A percentile compares a stretch with the other conserved stretches of the same genome.
These are phyloP conservation scores for Fusarium sp. DNA, from an alignment of 2,329 filamentous ascomycete species.

Conservation along the genomic window DNA sequence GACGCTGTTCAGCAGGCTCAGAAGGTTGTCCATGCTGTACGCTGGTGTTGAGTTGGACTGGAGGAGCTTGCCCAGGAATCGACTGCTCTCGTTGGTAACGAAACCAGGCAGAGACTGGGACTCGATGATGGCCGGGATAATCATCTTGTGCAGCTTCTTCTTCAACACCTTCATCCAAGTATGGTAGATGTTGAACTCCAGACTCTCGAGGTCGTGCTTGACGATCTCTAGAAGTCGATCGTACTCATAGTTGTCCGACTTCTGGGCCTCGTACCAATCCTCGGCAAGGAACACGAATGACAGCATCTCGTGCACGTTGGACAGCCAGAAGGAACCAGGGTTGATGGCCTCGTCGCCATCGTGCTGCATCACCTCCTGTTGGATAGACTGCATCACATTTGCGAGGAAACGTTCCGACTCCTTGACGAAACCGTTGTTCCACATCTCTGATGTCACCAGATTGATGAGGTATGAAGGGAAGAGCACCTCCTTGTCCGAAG, in stretches of 20 bases:
- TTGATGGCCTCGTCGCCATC: slow-evolving; percentile 98
- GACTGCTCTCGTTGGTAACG: slow-evolving; percentile 97
- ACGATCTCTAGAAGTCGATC: slow-evolving; percentile 97
- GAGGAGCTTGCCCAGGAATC: slow-evolving; percentile 96
- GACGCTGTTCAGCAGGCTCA: slow-evolving; percentile 94
- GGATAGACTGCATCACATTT: slow-evolving; percentile 99
- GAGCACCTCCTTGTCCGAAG: slow-evolving; percentile 96
- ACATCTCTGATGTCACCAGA: slow-evolving; percentile 99
- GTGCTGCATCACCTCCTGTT: slow-evolving; percentile 99
- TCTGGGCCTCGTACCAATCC: slow-evolving; percentile 99
- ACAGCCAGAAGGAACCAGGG: slow-evolving; percentile 97
- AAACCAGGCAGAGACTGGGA: slow-evolving; percentile 98
- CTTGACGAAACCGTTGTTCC: slow-evolving; percentile 99
- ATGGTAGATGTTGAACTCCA: slow-evolving; percentile 99
- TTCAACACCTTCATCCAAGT: slow-evolving; percentile 99
- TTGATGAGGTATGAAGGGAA: slow-evolving; percentile 99
- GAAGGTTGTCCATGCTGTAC: slow-evolving; percentile 99
- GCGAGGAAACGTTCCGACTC: slow-evolving; percentile 98
- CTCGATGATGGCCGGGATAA: slow-evolving; percentile 98
- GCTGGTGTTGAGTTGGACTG: slow-evolving; percentile 88
- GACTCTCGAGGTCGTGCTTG: slow-evolving; percentile 96
- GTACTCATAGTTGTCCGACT: slow-evolving; percentile 99
- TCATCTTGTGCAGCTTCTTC: slow-evolving; percentile 99
- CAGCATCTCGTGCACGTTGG: slow-evolving; percentile 99
- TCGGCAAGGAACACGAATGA: slow-evolving; percentile 99